Evolutionary conservation across 208 protist species (phyloP), one percentile per base, ranked within the genome.

Genomic region (Trypanosoma conorhini): DNA sequence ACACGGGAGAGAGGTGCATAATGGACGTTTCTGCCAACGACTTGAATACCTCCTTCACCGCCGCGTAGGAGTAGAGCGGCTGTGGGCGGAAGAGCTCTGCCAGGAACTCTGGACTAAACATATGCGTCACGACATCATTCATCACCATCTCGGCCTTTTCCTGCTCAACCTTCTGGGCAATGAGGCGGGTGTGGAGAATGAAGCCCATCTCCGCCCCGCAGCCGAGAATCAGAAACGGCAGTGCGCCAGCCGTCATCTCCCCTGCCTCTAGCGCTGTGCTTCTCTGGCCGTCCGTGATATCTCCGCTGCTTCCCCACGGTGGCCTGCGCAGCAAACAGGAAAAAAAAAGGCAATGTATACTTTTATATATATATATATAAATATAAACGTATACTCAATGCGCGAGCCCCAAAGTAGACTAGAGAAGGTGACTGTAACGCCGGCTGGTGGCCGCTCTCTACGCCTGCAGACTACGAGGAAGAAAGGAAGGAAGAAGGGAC

Each of bases 171-270:
- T 77, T 72, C 71, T 98, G 96, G 1, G 91, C 91, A 1, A 79
- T 58, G 30, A 98, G 85, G 9, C 96, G 89, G 35, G 90, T 85
- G 59, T 97, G 55, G 12, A 98, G 72, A 22, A 98, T 92, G 57
- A 94, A 98, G 10, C 98, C 76, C 94, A 98, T 97, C 79, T 98
- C 95, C n/a, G 83, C 84, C 3, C 92, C 91, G 61, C 93, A 83
- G 71, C 98, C 98, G 68, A 97, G 76, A 13, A 96, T 78, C n/a
- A 96, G 71, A 79, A 97, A 96, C 0, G 89, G 86, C 84, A 97
- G 85, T 22, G 75, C 77, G 80, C 85, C 68, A 15, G 71, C 33
- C 10, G 82, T 77, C 94, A 97, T 97, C 54, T 42, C 19, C 26
- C n/a, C n/a, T 28, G 7, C 5, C 1, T 12, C 17, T 9, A 26